Evolutionary conservation across 2,329 filamentous ascomycete genomes (phyloP).

Genomic region (Claviceps sp.): DNA sequence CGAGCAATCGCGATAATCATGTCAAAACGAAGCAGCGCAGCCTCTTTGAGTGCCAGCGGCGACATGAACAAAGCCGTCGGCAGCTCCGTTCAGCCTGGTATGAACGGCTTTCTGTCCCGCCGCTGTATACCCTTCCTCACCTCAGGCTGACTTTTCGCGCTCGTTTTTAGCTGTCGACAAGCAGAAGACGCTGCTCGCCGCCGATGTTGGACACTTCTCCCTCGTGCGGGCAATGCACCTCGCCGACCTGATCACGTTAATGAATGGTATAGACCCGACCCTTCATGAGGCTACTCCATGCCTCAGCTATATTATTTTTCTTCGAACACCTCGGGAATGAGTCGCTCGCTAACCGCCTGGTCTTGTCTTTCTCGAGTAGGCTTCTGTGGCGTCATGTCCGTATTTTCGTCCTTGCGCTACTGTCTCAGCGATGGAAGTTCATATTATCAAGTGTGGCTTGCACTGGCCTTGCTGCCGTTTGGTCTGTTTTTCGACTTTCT

Average conservation of each 20-base stretch:
- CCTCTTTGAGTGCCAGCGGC: slow-evolving; percentile 14
- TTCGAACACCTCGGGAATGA: neutral
- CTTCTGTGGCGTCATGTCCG: slow-evolving; percentile 84
- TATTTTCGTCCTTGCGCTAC: slow-evolving; percentile 91
- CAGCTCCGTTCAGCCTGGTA: slow-evolving; percentile 20
- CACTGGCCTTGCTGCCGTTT: slow-evolving; percentile 78
- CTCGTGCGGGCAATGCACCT: slow-evolving; percentile 59
- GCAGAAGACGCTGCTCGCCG: slow-evolving; percentile 59
- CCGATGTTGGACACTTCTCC: slow-evolving; percentile 61
- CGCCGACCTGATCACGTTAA: slow-evolving; percentile 70
- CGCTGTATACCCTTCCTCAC: neutral
- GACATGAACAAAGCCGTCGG: slow-evolving; percentile 16
- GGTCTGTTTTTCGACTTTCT: slow-evolving; percentile 96
- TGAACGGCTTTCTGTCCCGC: slow-evolving; percentile 4
- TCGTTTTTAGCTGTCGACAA: slow-evolving; percentile 48
- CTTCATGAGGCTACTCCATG: neutral
- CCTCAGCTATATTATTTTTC: neutral
- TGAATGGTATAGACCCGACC: slow-evolving; percentile 45
- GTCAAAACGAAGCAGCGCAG: slow-evolving; percentile 47
- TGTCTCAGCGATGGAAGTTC: slow-evolving; percentile 59
- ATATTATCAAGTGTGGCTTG: slow-evolving; percentile 61
- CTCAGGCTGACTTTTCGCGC: neutral
- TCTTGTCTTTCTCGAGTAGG: slow-evolving; percentile 26
- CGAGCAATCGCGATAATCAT: slow-evolving; percentile 27
- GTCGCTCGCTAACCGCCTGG: neutral